Conservation (phyloP, 768 basidiomycete genomes). For the Trametes coccinea region DNA sequence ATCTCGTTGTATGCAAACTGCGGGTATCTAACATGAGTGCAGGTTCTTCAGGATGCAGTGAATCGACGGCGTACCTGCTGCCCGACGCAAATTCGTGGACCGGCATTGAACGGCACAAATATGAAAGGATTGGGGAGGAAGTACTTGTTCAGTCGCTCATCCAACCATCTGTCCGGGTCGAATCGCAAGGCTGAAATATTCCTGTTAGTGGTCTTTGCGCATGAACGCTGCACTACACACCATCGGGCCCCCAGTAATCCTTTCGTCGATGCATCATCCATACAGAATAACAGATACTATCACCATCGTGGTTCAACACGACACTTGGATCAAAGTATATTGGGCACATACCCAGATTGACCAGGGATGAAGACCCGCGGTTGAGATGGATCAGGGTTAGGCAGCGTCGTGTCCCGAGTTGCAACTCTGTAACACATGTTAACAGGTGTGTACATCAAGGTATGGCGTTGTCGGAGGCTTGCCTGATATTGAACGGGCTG, state of each 20-base stretch:
- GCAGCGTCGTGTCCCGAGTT: conserved; percentile 26
- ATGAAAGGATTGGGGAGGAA: conserved; percentile 64
- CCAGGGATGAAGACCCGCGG: conserved; percentile 34
- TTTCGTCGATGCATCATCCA: conserved; percentile 40
- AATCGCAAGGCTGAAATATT: conserved; percentile 39
- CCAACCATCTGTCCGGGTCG: conserved; percentile 68
- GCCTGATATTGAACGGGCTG: conserved; percentile 34
- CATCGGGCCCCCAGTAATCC: conserved; percentile 61
- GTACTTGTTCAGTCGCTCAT: conserved; percentile 53
- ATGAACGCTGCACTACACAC: conserved; percentile 13
- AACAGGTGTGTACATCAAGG: not conserved
- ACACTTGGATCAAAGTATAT: too few relatives aligned
- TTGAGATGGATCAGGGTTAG: conserved; percentile 24
- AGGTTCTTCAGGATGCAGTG: not conserved
- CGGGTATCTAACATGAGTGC: not conserved
- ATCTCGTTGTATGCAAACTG: conserved; percentile 57
- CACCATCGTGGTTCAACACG: too few relatives aligned
- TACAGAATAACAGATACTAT: conserved; percentile 29
- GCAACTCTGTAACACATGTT: conserved; percentile 15
- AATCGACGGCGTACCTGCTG: conserved; percentile 36
- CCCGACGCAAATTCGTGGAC: conserved; percentile 63
- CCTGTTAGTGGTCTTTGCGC: not conserved
- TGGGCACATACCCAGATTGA: conserved; percentile 21
- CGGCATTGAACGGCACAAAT: conserved; percentile 69
- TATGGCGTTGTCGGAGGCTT: not conserved